Base-by-base conservation (phyloP, 2,329 filamentous ascomycete species). In the Tympanopsis confertula region DNA sequence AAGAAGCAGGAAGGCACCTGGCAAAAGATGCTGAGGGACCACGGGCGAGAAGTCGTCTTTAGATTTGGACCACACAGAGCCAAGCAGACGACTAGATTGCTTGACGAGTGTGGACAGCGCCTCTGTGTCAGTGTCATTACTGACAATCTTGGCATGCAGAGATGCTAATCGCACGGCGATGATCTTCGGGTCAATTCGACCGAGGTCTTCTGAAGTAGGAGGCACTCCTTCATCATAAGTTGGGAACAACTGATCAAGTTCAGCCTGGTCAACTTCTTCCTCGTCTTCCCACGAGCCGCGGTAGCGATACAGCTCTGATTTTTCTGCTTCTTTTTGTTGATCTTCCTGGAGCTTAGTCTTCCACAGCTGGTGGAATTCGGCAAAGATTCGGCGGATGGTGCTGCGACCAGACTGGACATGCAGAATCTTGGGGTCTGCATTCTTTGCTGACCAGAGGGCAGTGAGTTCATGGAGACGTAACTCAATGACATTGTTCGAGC, bases 191-290 rank as follows among this genome's bases (percentile, higher is more conserved):
- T 54, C 35, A 59, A 59, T 36, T 55, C 59, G 40, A 45, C 47
- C 38, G 46, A 45, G 39, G 38, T 50, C 46, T 2, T 46, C 37
- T 5, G 45, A 47, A 37, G 57, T 55, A 35, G 62, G 53, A 2
- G 61, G 57, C 2, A 64, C 55, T 1, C 70, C 68, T 1, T 71
- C 68, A 13, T 84, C 78, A 44, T 78, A 93, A 4, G 72, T 74
- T 1, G 89, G 89, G 61, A 96, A 96, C 5, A 96, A 63, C 44
- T 82, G 72, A 15, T 79, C 70, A 45, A 94, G 80, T 44, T 91
- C 84, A 39, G 82, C 73, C 44, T 81, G 72, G 38, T 86, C 76
- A 7, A 74, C 65, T 47, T 83, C 80, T 39, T 93, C 82, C 45
- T 85, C 77, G 35, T 88, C 80, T 42, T 88, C 82, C 28, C 74